Evolutionary conservation across 202 grass and related monocot species (phyloP).

Genomic region (Elaeis oleifera): DNA sequence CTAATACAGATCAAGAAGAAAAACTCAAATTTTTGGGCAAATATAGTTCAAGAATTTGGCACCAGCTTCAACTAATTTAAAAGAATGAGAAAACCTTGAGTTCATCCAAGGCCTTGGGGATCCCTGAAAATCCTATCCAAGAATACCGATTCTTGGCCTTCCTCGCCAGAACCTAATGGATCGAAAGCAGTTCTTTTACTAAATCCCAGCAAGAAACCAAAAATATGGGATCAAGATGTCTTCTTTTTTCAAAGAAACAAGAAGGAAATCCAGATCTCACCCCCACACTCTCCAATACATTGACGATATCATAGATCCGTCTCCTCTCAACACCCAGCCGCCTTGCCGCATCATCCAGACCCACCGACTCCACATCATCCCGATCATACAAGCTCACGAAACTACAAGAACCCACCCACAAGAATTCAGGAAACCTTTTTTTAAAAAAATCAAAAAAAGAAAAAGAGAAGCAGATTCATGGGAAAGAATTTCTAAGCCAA

Average conservation of each 20-base stretch:
- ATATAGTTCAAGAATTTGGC: too few relatives aligned
- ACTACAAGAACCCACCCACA: slow-evolving; percentile 22
- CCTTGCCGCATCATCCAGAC: slow-evolving; percentile 73
- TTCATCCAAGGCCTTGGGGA: slow-evolving; percentile 57
- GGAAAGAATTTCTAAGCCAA: background rate
- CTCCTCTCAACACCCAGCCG: slow-evolving; percentile 74
- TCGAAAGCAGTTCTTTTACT: background rate
- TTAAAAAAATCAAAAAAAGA: background rate
- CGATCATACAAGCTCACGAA: slow-evolving; percentile 79
- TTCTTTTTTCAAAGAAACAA: background rate
- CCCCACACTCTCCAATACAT: slow-evolving; percentile 89
- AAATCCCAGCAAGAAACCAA: background rate
- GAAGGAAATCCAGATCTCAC: slow-evolving; percentile 29
- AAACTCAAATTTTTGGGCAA: background rate
- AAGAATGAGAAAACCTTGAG: slow-evolving; percentile 39
- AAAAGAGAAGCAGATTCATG: background rate
- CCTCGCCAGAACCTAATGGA: slow-evolving; percentile 59
- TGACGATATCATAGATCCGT: slow-evolving; percentile 98
- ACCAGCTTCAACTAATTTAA: too few relatives aligned
- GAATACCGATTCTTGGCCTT: slow-evolving; percentile 81
- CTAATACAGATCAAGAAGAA: slow-evolving; percentile 26
- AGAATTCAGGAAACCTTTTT: slow-evolving; percentile 14
- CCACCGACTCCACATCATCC: slow-evolving; percentile 55
- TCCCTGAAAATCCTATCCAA: slow-evolving; percentile 78
- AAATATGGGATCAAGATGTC: background rate